phyloP scores from a whole-genome alignment of 108 stramenopile species.

The Conticribra guillardii region DNA sequence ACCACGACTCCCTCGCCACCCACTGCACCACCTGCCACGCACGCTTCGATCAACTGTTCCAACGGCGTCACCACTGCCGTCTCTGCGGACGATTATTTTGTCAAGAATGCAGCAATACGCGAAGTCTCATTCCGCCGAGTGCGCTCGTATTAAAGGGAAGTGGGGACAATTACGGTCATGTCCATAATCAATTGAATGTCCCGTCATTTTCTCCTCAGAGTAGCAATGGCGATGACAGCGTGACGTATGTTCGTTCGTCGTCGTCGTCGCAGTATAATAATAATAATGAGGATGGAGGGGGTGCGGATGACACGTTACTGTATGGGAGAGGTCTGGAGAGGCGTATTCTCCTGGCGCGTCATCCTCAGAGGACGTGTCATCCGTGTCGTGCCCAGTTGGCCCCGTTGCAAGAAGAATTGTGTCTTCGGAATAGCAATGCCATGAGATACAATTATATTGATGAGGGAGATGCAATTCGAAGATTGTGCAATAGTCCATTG shows the following conservation, averaged over 20 bases:
- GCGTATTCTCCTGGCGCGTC: conserved; percentile 61
- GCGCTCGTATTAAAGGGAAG: conserved; percentile 63
- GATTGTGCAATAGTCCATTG: conserved; percentile 78
- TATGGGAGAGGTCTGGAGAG: conserved; percentile 79
- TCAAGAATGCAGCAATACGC: conserved; percentile 60
- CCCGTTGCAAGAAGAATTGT: conserved; percentile 75
- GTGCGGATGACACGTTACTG: conserved; percentile 53
- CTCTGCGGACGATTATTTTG: conserved; percentile 88
- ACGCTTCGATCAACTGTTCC: conserved; percentile 66
- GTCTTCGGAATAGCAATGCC: conserved; percentile 72
- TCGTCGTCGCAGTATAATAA: not conserved
- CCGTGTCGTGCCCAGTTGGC: conserved; percentile 58
- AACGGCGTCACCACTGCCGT: conserved; percentile 89
- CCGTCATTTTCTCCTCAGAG: conserved; percentile 7
- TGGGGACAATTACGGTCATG: conserved; percentile 12
- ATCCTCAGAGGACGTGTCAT: conserved; percentile 70
- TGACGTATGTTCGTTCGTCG: conserved; percentile 9
- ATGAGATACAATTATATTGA: conserved; percentile 88
- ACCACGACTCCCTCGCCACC: conserved; percentile 49
- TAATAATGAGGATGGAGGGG: not conserved
- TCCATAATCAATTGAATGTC: too few species aligned
- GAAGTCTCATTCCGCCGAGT: conserved; percentile 76
- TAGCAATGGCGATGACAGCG: conserved; percentile 14
- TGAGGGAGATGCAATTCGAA: conserved; percentile 60
- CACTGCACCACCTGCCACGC: conserved; percentile 59